Evolutionary conservation across 257 asterid species (phyloP), one percentile per base, ranked within the genome.

Genomic region (Apocynum venetum): DNA sequence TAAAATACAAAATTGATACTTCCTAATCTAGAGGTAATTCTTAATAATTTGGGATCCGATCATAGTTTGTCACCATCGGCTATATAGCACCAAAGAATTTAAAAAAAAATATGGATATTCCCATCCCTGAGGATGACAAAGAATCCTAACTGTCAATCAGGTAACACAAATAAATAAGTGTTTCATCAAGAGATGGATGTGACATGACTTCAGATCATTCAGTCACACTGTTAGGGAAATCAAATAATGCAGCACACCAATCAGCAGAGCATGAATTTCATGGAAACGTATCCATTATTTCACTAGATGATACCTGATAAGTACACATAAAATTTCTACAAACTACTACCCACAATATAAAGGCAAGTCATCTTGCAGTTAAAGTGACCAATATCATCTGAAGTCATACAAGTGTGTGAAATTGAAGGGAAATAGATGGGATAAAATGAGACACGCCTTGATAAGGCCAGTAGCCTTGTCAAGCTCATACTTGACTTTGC

Each of bases 401-500:
- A 69, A 56, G 46, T 20, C 12, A 77, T 17, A 43, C 14, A 47
- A 25, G 1, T 31, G 48, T 49, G 44, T 67, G 3, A 25, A 65
- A 9, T 19, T 25, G 51, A 71, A 36, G 19, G 44, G 6, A 56
- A 38, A 49, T 25, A 40, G 46, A 46, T 52, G 41, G 67, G 36
- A 25, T n/a, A 71, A 63, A 80, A 13, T 52, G 8, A 66, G 40
- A 3, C 88, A 78, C 55, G 90, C 98, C 82, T 92, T 94, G 84
- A 94, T 92, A 77, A 94, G 97, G 72, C 98, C 97, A 63, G 89
- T 92, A 76, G 84, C 79, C 88, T 94, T 94, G 89, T 92, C 98
- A 47, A 94, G 98, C 89, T 94, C 98, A 57, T 94, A 94, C 77
- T 94, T 94, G 25, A 94, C 98, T 86, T 91, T 94, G 86, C 97